These are phyloP conservation scores for Xerocomellus amylosporus DNA, from an alignment of 768 basidiomycete genomes.

Conservation along the genomic window DNA sequence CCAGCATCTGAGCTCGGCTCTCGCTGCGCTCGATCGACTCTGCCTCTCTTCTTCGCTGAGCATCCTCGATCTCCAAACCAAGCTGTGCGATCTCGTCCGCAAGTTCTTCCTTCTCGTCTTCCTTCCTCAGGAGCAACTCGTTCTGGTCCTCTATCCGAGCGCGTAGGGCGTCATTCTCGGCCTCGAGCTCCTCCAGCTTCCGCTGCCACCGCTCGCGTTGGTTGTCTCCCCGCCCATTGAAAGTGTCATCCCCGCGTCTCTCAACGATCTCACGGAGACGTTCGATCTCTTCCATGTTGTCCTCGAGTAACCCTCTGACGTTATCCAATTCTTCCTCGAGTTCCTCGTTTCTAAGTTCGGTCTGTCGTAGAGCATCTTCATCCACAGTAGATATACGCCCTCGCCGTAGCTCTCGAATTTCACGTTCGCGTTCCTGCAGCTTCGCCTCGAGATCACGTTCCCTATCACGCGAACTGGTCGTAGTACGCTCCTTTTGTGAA, in stretches of 20 bases:
- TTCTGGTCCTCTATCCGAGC: slow-evolving; percentile 55
- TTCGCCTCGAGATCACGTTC: slow-evolving; percentile 77
- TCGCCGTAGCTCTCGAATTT: slow-evolving; percentile 64
- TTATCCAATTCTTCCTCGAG: slow-evolving; percentile 74
- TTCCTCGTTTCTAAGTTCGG: slow-evolving; percentile 61
- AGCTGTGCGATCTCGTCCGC: slow-evolving; percentile 63
- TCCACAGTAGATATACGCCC: slow-evolving; percentile 41
- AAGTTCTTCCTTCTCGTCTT: slow-evolving; percentile 74
- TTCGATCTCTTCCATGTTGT: slow-evolving; percentile 82
- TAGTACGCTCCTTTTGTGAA: slow-evolving; percentile 51
- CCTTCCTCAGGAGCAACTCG: slow-evolving; percentile 51
- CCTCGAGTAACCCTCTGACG: slow-evolving; percentile 65
- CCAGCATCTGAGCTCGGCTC: slow-evolving; percentile 66
- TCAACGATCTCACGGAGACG: slow-evolving; percentile 69
- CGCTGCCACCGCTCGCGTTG: slow-evolving; percentile 45
- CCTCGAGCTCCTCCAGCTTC: slow-evolving; percentile 56
- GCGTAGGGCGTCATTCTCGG: slow-evolving; percentile 61
- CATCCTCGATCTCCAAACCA: slow-evolving; percentile 62
- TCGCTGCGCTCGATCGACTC: slow-evolving; percentile 68
- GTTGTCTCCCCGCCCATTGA: slow-evolving; percentile 40
- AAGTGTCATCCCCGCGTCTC: slow-evolving; percentile 43
- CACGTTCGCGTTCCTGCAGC: slow-evolving; percentile 69
- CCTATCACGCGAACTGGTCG: slow-evolving; percentile 41
- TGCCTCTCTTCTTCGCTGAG: slow-evolving; percentile 58
- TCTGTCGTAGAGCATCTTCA: slow-evolving; percentile 52